phyloP scores from a whole-genome alignment of 2,329 filamentous ascomycete genomes.

The Teratosphaeria epicoccoides region DNA sequence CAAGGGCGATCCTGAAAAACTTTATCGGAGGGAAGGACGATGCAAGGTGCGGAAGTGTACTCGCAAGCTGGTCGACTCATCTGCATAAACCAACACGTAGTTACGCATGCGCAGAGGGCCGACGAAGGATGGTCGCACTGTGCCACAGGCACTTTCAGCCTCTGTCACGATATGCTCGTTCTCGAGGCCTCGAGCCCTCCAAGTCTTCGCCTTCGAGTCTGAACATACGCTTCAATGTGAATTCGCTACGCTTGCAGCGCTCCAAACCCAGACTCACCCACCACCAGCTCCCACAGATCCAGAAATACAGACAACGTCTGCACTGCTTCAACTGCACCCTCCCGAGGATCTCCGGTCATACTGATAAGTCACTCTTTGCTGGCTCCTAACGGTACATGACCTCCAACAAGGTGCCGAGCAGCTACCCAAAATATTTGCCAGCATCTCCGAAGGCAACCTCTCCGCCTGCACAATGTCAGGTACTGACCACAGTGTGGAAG shows the following conservation, averaged over 20 bases:
- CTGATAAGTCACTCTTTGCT: not conserved
- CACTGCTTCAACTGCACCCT: not conserved
- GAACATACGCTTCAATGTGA: not conserved
- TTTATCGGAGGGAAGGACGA: too few species aligned
- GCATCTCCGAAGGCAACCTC: not conserved
- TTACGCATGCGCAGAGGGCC: not conserved
- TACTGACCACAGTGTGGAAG: slow-evolving; percentile 17
- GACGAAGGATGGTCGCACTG: not conserved
- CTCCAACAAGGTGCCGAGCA: not conserved
- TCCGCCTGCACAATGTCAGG: slow-evolving; percentile 11
- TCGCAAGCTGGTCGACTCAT: not conserved
- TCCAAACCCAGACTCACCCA: not conserved
- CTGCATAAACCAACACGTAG: not conserved
- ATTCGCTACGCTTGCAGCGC: not conserved
- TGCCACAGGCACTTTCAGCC: slow-evolving; percentile 1
- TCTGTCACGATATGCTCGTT: not conserved
- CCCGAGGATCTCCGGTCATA: not conserved
- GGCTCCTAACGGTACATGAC: not conserved
- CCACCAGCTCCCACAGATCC: not conserved
- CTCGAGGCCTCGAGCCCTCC: not conserved
- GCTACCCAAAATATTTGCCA: not conserved
- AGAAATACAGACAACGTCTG: not conserved
- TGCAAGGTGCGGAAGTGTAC: not conserved
- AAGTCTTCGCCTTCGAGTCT: not conserved
- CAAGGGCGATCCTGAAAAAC: not conserved